Evolutionary conservation across 257 asterid species (phyloP).

Genomic region (Nicotiana noctiflora): DNA sequence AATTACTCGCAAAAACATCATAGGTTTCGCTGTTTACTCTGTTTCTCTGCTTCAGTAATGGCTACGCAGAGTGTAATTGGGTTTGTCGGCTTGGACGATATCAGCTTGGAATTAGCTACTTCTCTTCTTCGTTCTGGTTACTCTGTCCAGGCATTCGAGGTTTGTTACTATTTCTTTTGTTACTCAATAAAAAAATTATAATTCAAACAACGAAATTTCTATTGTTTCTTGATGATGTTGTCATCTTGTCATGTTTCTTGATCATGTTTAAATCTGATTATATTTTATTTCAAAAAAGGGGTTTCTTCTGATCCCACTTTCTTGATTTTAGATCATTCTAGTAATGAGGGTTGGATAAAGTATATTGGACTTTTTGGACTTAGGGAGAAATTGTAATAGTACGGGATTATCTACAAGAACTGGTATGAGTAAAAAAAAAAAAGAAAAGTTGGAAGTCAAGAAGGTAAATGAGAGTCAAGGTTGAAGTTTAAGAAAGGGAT

Average conservation of each 20-base stretch:
- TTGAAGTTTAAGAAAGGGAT: background rate
- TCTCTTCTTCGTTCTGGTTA: conserved; percentile 61
- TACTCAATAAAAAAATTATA: background rate
- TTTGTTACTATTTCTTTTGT: conserved; percentile 6
- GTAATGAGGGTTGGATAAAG: no score
- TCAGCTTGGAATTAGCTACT: conserved; percentile 68
- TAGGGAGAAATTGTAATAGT: no score
- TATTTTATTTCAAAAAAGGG: no score
- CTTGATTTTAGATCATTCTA: background rate
- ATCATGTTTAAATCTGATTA: background rate
- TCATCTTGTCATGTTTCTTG: background rate
- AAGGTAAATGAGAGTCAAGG: background rate
- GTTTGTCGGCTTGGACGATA: conserved; percentile 70
- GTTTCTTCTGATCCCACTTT: background rate
- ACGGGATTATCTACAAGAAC: no score
- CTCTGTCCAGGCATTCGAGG: conserved; percentile 74
- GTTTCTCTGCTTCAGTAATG: conserved; percentile 31
- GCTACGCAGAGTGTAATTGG: conserved; percentile 43
- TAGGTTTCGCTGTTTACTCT: background rate
- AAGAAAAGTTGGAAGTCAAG: no score
- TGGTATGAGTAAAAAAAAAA: no score
- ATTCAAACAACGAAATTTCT: background rate
- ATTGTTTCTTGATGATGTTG: background rate
- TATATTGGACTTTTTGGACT: no score
- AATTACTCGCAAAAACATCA: no score